Evolutionary conservation across 179 eudicot species (phyloP), one percentile per base, ranked within the genome.

Genomic region (Corrigiola litoralis): DNA sequence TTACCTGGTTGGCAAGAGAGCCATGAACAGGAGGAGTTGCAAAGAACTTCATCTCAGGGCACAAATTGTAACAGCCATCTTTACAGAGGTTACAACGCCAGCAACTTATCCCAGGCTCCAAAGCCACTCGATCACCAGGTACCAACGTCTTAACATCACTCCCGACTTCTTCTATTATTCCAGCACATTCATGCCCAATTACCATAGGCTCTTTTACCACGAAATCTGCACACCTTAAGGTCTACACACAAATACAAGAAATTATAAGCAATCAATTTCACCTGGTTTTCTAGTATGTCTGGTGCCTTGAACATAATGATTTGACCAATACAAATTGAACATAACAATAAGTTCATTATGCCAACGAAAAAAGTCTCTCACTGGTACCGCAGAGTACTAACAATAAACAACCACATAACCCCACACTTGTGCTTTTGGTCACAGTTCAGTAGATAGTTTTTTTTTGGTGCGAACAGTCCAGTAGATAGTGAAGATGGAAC

Each of bases 21-120:
- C 98, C 98, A 63, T 92, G 96, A 67, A 82, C 79, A 42, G 98
- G 98, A 37, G 98, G 98, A 42, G 98, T 85, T 7, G 96, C 98
- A 62, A 89, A 92, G 65, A 92, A 92, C 81, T 92, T 89, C 98
- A 92, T 89, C 58, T 92, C 96, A 11, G 92, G 86, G 78, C 96
- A 92, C 49, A 92, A 73, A 73, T 89, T 92, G 72, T 92, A 92
- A 14, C 88, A 63, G 10, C 98, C 98, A 13, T 69, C 86, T 79
- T 80, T 92, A 74, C 98, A 92, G n/a, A 29, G 83, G 57, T 75
- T 21, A 53, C 96, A 89, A 36, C 88, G 79, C 92, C 87, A 87
- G 31, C 95, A 89, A 72, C 96, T 83, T 53, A 89, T 85, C 31
- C 98, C 96, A 6, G 98, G 98, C 68, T 92, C 98, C 67, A 92